Evolutionary conservation across 257 asterid species (phyloP), one percentile per base, ranked within the genome.

Genomic region (Oldenlandia corymbosa): DNA sequence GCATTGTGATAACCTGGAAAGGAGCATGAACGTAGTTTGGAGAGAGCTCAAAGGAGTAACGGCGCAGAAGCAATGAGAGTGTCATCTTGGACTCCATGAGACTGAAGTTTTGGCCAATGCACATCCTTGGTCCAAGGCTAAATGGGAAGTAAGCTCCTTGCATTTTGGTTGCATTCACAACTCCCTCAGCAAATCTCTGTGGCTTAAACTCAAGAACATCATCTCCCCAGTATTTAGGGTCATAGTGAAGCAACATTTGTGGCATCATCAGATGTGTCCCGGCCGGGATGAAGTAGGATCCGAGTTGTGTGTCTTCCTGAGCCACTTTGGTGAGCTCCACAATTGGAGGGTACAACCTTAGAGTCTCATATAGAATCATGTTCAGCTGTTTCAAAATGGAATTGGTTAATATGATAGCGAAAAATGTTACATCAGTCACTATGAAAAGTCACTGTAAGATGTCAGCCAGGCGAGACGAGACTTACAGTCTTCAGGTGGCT

Each of bases 41-140:
- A 0, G 86, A 83, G 5, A 80, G 81, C 23, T 78, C 57, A 34
- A 83, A 81, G 0, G 83, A 57, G 58, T 76, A 83, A n/a, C 71
- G 73, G 17, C 64, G 69, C 0, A 84, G 80, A 34, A 84, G 71
- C 41, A 70, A 56, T 1, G 76, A 75, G 9, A 84, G 42, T 14
- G 81, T 78, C 37, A 81, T 63, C 55, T 84, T 84, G 0, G 85
- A 70, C 66, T 84, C 83, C 69, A 84, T 62, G 4, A 74, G 72
- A 9, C 87, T 81, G 43, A 83, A 84, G 49, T 76, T 78, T 42
- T 79, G 76, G 23, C 86, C 87, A n/a, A 81, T 76, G 77, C 87
- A 80, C 10, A 65, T 69, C 43, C 90, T 67, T 0, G 90, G 90
- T 12, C 87, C 90, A 75, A 77, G 72, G 58, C 90, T 75, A 60